A percentile compares a stretch with the other conserved stretches of the same genome.
Evolutionary conservation across 257 asterid genomes (phyloP).

Genomic region (Schizonepeta tenuifolia): DNA sequence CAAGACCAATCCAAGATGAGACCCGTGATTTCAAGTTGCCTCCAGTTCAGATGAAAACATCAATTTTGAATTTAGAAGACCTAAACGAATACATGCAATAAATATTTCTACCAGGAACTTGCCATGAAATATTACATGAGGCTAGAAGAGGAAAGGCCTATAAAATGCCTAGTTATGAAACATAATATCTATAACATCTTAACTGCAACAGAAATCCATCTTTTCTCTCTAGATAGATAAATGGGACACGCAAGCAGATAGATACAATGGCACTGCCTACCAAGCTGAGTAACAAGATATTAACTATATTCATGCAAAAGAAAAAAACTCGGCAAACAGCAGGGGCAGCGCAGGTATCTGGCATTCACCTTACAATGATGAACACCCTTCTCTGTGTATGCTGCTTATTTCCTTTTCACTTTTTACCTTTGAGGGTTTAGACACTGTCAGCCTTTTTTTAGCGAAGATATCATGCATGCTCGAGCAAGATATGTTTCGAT

Average conservation of each 20-base stretch:
- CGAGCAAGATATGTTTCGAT: background rate
- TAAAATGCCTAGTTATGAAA: background rate
- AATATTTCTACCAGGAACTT: background rate
- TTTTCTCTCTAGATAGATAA: background rate
- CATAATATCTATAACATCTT: background rate
- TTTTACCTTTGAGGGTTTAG: background rate
- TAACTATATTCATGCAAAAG: background rate
- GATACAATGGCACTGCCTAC: background rate
- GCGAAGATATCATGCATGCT: background rate
- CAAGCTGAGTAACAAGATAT: background rate
- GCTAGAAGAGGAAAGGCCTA: constrained; percentile 13
- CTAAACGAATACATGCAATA: background rate
- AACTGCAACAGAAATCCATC: background rate
- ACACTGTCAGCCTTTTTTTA: background rate
- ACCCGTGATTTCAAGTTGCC: constrained; percentile 28
- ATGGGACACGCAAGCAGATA: background rate
- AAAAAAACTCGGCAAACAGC: background rate
- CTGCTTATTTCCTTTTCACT: background rate
- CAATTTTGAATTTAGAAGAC: constrained; percentile 1
- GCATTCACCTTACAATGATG: background rate
- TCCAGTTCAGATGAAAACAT: constrained; percentile 30
- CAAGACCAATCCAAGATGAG: constrained; percentile 35
- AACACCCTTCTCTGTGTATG: background rate
- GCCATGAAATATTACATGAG: constrained; percentile 3
- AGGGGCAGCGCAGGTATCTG: background rate